Conservation (phyloP, 495 filamentous ascomycete species). For the Penicillium dipodomyicola region DNA sequence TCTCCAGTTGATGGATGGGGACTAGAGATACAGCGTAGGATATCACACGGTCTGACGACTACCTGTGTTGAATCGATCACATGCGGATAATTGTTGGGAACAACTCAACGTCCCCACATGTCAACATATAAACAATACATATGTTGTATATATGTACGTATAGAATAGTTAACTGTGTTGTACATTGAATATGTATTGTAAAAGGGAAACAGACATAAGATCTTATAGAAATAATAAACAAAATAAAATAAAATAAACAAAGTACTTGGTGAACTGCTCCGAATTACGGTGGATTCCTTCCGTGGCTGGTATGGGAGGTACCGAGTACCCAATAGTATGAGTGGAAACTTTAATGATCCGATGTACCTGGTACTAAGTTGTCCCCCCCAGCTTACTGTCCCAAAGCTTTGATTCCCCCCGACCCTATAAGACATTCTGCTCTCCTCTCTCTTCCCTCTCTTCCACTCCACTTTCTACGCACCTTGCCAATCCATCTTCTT, state of each 20-base stretch:
- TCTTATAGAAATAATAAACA: background rate
- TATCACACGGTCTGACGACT: conserved; percentile 28
- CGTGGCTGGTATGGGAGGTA: conserved; percentile 28
- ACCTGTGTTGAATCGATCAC: conserved; percentile 31
- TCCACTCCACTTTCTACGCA: conserved; percentile 12
- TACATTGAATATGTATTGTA: no score
- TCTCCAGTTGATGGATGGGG: background rate
- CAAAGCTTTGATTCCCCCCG: conserved; percentile 11
- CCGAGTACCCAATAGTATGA: conserved; percentile 28
- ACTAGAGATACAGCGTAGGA: conserved; percentile 11
- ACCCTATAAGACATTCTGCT: conserved; percentile 26
- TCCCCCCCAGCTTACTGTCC: conserved; percentile 16
- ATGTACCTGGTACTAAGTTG: conserved; percentile 13
- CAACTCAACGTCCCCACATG: conserved; percentile 29
- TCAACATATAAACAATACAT: background rate
- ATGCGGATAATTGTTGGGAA: conserved; percentile 26
- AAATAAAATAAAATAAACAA: background rate
- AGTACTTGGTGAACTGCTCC: background rate
- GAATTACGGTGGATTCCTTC: conserved; percentile 5
- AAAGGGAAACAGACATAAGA: background rate
- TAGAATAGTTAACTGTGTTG: no score
- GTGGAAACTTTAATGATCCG: conserved; percentile 20
- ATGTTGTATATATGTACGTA: background rate
- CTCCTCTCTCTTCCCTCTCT: conserved; percentile 14
- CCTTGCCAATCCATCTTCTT: conserved; percentile 10